These are phyloP conservation scores for Ascoidea tarda DNA, from an alignment of 805 yeast genomes.

Conservation along the genomic window DNA sequence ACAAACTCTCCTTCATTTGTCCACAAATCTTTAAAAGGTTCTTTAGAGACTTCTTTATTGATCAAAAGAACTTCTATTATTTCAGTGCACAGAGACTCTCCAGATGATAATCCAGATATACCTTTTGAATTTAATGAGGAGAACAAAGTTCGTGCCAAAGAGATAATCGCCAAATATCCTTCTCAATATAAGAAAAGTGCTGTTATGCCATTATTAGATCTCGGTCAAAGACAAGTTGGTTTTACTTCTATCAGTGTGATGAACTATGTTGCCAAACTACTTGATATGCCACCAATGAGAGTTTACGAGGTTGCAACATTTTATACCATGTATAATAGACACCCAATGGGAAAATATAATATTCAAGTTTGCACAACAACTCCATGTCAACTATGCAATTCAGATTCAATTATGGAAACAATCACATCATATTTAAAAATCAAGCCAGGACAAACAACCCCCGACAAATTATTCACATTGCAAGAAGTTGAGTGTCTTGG, in stretches of 20 bases:
- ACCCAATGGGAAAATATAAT: conserved; percentile 76
- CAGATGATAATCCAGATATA: conserved; percentile 47
- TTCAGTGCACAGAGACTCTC: conserved; percentile 57
- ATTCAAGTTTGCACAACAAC: conserved; percentile 83
- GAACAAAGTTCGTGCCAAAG: conserved; percentile 54
- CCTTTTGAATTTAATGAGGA: conserved; percentile 63
- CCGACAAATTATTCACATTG: conserved; percentile 62
- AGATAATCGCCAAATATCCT: conserved; percentile 68
- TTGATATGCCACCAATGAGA: conserved; percentile 90
- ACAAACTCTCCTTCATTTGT: no score
- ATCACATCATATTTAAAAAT: conserved; percentile 44
- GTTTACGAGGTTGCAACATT: conserved; percentile 88
- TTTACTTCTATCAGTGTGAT: conserved; percentile 77
- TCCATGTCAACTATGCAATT: conserved; percentile 76
- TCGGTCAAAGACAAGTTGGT: conserved; percentile 81
- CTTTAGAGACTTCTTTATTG: no score
- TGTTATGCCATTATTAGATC: conserved; percentile 72
- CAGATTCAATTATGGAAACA: conserved; percentile 67
- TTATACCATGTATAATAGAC: conserved; percentile 81
- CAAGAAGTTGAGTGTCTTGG: conserved; percentile 88
- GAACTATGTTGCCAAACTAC: conserved; percentile 76
- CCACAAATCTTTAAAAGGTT: no score
- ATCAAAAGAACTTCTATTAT: conserved; percentile 5
- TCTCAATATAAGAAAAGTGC: conserved; percentile 81
- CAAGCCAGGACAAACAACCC: conserved; percentile 67